Percentiles rank a stretch among this genome's conserved stretches.
Evolutionary conservation across 768 basidiomycete genomes (phyloP).

Genomic region (Suillus occidentalis): DNA sequence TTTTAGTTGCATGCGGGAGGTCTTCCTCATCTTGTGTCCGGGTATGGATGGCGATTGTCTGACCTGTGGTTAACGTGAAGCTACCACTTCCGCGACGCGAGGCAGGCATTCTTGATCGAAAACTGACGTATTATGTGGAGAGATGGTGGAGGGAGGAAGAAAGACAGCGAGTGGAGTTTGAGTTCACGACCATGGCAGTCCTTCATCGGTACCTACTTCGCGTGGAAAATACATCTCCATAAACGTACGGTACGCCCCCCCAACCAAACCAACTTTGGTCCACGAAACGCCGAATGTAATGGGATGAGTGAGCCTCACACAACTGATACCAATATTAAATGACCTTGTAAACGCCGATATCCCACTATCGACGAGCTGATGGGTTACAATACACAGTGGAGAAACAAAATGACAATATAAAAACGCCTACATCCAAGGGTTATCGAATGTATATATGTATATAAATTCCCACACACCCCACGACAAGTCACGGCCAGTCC

Average conservation of each 20-base stretch:
- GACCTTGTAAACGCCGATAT: slow-evolving; percentile 4
- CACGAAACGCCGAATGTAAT: not conserved
- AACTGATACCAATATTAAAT: not conserved
- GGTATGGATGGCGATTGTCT: slow-evolving; percentile 83
- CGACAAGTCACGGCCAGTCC: not conserved
- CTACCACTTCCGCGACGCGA: slow-evolving; percentile 81
- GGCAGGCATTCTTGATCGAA: slow-evolving; percentile 48
- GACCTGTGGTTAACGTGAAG: slow-evolving; percentile 68
- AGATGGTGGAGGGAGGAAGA: slow-evolving; percentile 15
- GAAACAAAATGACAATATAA: not conserved
- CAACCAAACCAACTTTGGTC: slow-evolving; percentile 2
- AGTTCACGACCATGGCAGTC: slow-evolving; percentile 10
- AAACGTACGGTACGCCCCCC: not conserved
- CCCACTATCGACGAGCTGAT: not conserved
- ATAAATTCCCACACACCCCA: slow-evolving; percentile 1
- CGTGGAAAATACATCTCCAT: slow-evolving; percentile 26
- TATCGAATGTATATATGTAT: not conserved
- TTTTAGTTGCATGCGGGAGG: slow-evolving; percentile 93
- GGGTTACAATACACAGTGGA: not conserved
- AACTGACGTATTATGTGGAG: slow-evolving; percentile 3
- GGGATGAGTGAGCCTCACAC: not conserved
- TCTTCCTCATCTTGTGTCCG: slow-evolving; percentile 85
- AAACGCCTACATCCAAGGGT: not conserved
- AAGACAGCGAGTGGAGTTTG: slow-evolving; percentile 19
- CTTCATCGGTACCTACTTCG: slow-evolving; percentile 5